These are phyloP conservation scores for Trypanosoma congolense DNA, from an alignment of 208 protist species.

Conservation along the genomic window DNA sequence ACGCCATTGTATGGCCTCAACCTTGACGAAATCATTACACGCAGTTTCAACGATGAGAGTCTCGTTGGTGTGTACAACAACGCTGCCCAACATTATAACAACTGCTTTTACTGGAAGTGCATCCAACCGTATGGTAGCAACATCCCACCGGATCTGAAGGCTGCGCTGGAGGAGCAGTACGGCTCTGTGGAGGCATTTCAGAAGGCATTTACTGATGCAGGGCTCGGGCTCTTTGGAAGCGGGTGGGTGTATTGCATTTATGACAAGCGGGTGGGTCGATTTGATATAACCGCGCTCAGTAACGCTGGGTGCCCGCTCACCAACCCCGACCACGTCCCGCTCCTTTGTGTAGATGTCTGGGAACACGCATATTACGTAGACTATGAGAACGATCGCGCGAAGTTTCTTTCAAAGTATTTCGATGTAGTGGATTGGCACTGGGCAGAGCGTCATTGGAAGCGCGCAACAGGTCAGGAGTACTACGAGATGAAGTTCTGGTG, in stretches of 20 bases:
- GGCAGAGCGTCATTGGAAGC: constrained; percentile 90
- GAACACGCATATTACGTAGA: constrained; percentile 95
- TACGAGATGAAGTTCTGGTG: constrained; percentile 86
- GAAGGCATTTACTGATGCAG: constrained; percentile 67
- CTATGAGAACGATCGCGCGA: constrained; percentile 87
- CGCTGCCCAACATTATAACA: constrained; percentile 91
- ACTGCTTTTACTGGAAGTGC: constrained; percentile 91
- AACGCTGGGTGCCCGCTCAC: constrained; percentile 84
- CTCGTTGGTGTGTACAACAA: constrained; percentile 82
- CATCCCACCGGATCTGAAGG: constrained; percentile 77
- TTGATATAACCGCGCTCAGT: constrained; percentile 76
- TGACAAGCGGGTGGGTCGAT: constrained; percentile 46
- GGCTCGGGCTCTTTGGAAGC: constrained; percentile 78
- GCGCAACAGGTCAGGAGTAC: constrained; percentile 79
- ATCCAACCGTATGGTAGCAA: constrained; percentile 87
- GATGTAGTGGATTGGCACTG: constrained; percentile 94
- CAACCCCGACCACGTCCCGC: constrained; percentile 44
- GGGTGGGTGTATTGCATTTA: constrained; percentile 91
- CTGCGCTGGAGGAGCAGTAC: constrained; percentile 74
- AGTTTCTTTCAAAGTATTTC: constrained; percentile 88
- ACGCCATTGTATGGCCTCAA: constrained; percentile 72
- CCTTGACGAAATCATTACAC: constrained; percentile 82
- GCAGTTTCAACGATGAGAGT: constrained; percentile 36
- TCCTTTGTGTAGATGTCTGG: constrained; percentile 91
- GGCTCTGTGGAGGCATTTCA: constrained; percentile 81